phyloP scores from a whole-genome alignment of 2,329 filamentous ascomycete genomes.

The Tolypocladium paradoxum region DNA sequence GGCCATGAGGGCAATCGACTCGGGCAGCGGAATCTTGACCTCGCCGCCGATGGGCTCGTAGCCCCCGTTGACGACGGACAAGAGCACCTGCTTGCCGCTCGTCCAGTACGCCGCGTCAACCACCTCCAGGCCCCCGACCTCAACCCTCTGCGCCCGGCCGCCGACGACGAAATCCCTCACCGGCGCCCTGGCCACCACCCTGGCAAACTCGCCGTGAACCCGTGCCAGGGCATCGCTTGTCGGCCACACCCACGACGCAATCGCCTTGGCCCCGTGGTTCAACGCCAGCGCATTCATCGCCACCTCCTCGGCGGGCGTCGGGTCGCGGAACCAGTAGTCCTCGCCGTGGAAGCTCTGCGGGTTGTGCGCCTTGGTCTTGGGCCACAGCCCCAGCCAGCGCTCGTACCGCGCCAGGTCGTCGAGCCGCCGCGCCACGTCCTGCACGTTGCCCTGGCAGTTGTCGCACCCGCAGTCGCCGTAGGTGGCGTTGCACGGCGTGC shows the following conservation, averaged over 20 bases:
- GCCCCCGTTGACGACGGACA: slow-evolving; percentile 14
- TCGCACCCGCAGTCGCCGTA: slow-evolving; percentile 56
- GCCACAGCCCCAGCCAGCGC: slow-evolving; percentile 29
- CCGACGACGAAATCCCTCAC: slow-evolving; percentile 28
- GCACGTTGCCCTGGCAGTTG: slow-evolving; percentile 41
- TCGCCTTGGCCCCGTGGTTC: slow-evolving; percentile 32
- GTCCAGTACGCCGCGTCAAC: slow-evolving; percentile 14
- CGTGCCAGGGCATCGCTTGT: slow-evolving; percentile 22
- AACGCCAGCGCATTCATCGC: slow-evolving; percentile 34
- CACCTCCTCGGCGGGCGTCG: slow-evolving; percentile 29
- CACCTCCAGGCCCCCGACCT: slow-evolving; percentile 1
- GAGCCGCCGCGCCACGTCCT: slow-evolving; percentile 35
- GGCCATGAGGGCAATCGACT: slow-evolving; percentile 2
- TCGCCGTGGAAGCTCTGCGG: slow-evolving; percentile 38
- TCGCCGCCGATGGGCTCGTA: slow-evolving; percentile 6
- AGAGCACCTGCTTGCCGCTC: slow-evolving; percentile 6
- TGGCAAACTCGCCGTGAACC: slow-evolving; percentile 27
- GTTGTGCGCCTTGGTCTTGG: slow-evolving; percentile 30
- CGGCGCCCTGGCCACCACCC: slow-evolving; percentile 22
- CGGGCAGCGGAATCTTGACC: slow-evolving; percentile 7
- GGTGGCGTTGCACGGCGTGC: slow-evolving; percentile 45
- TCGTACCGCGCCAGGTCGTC: slow-evolving; percentile 28
- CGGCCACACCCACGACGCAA: slow-evolving; percentile 36
- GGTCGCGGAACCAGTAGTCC: slow-evolving; percentile 35
- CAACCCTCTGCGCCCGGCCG: slow-evolving; percentile 11